A percentile compares a stretch with the other conserved stretches of the same genome.
These are phyloP conservation scores for Apiotrichum domesticum DNA, from an alignment of 1,284 basidiomycete species.

Conservation along the genomic window DNA sequence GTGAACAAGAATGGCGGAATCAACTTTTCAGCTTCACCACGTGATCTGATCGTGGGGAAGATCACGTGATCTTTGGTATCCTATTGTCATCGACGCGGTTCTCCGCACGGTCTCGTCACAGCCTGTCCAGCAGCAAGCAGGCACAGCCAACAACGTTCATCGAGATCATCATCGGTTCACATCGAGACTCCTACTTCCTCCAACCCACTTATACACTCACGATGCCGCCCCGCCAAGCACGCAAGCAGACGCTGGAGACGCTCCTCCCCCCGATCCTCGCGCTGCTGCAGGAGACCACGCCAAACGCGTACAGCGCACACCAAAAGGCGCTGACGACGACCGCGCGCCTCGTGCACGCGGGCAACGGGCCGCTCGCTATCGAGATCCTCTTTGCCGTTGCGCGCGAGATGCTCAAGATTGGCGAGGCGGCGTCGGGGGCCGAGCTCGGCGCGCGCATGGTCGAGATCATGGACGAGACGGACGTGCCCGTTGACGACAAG, in stretches of 20 bases:
- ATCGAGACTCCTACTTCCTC: background rate
- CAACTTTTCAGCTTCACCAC: too few relatives aligned
- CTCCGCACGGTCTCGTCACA: too few relatives aligned
- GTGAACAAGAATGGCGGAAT: too few relatives aligned
- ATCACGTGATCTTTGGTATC: too few relatives aligned
- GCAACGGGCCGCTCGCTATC: conserved; percentile 71
- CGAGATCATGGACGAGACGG: conserved; percentile 68
- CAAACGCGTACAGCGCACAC: conserved; percentile 77
- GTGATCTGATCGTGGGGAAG: too few relatives aligned
- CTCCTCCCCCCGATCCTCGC: conserved; percentile 45
- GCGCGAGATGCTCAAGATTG: conserved; percentile 73
- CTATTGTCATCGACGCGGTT: too few relatives aligned
- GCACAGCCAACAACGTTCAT: too few relatives aligned
- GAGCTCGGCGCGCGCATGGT: conserved; percentile 73
- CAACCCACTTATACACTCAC: conserved; percentile 1
- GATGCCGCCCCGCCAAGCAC: conserved; percentile 39
- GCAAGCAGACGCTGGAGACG: conserved; percentile 31
- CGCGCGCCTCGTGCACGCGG: conserved; percentile 70
- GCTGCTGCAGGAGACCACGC: conserved; percentile 32
- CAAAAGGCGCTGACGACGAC: conserved; percentile 92
- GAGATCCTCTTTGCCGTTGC: conserved; percentile 82
- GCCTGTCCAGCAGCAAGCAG: too few relatives aligned
- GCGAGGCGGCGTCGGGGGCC: conserved; percentile 78
- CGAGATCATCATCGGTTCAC: too few relatives aligned
- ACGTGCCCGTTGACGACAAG: conserved; percentile 61